phyloP scores from a whole-genome alignment of 2,329 filamentous ascomycete species.

The Colletotrichum tabaci region DNA sequence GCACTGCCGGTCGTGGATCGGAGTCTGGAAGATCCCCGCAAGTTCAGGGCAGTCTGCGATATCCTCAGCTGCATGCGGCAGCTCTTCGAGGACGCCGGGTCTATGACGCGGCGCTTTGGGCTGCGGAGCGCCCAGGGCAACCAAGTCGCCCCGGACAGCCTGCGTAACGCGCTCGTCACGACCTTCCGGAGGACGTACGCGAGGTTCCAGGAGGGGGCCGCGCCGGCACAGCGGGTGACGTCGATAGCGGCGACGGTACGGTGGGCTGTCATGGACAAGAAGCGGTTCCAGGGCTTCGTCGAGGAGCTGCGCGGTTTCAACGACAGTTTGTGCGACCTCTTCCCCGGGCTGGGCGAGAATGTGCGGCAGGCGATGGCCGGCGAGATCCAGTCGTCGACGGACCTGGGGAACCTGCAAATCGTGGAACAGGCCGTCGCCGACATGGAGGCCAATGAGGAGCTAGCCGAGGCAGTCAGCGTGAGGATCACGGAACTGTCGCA shows the following conservation, averaged over 20 bases:
- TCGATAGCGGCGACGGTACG: neutral
- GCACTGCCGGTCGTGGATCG: too few species aligned
- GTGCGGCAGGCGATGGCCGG: neutral
- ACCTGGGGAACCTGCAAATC: neutral
- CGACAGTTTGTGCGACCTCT: neutral
- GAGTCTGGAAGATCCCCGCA: too few species aligned
- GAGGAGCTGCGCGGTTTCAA: neutral
- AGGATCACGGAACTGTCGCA: neutral
- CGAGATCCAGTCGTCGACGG: neutral
- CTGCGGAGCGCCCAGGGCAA: too few species aligned
- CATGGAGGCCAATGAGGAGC: neutral
- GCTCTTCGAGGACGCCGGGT: too few species aligned
- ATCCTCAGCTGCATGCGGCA: too few species aligned
- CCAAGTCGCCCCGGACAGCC: too few species aligned
- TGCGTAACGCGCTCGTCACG: neutral
- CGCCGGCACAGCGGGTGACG: neutral
- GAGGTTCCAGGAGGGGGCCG: neutral
- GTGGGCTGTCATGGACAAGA: neutral
- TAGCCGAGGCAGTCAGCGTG: neutral
- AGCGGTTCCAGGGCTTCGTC: neutral
- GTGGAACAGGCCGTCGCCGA: neutral
- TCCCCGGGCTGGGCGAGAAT: neutral
- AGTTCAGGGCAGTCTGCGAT: too few species aligned
- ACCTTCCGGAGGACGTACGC: neutral
- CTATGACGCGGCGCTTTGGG: too few species aligned